phyloP scores from a whole-genome alignment of 306 rosid species.

The Medicago ruthenica region DNA sequence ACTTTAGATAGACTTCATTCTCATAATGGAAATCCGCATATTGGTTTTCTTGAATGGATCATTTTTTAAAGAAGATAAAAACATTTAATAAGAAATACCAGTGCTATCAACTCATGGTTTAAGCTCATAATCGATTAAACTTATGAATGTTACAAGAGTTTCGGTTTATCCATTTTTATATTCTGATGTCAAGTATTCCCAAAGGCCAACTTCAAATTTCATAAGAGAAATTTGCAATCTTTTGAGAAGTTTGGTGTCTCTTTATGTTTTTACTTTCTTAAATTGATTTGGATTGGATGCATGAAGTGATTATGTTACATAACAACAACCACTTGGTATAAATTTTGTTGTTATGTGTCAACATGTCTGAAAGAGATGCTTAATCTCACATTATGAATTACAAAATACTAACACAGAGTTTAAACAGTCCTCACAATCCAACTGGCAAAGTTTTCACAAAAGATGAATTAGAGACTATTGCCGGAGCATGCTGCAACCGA shows the following conservation, averaged over 20 bases:
- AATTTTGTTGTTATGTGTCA: neutral
- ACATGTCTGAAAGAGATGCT: slow-evolving; percentile 34
- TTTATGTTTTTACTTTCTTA: slow-evolving; percentile 25
- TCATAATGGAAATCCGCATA: slow-evolving; percentile 15
- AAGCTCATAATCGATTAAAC: neutral
- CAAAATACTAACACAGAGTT: slow-evolving; percentile 49
- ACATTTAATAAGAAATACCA: slow-evolving; percentile 15
- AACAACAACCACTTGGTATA: neutral
- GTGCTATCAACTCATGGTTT: slow-evolving; percentile 14
- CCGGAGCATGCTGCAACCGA: slow-evolving; percentile 63
- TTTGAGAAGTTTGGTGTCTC: slow-evolving; percentile 18
- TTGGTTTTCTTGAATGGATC: neutral
- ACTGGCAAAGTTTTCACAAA: slow-evolving; percentile 88
- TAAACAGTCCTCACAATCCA: slow-evolving; percentile 88
- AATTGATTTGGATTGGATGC: slow-evolving; percentile 3
- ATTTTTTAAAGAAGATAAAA: neutral
- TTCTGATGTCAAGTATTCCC: slow-evolving; percentile 11
- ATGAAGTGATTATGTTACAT: slow-evolving; percentile 3
- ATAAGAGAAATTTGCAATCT: slow-evolving; percentile 7
- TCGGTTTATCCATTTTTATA: slow-evolving; percentile 23
- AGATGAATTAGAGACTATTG: slow-evolving; percentile 82
- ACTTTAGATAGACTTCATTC: slow-evolving; percentile 23
- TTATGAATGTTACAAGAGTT: slow-evolving; percentile 7
- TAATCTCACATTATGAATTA: slow-evolving; percentile 37
- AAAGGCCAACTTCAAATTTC: neutral